Evolutionary conservation across 2,329 filamentous ascomycete species (phyloP).

Genomic region (Penicillium hordei): DNA sequence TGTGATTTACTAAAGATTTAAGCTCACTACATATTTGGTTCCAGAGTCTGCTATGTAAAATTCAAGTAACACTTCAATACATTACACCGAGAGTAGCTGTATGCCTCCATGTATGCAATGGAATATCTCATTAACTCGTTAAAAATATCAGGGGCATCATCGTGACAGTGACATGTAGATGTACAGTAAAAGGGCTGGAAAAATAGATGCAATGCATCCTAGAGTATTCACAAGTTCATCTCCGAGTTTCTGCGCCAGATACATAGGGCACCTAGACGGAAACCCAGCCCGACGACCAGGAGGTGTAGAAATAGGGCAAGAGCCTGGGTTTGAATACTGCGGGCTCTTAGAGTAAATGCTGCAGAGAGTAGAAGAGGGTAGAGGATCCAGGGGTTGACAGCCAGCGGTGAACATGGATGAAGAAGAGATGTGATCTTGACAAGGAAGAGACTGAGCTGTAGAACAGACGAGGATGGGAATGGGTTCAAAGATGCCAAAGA

Average conservation of each 20-base stretch:
- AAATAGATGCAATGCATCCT: neutral
- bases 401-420: conserved; percentile 70
- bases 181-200: neutral
- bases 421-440: conserved; percentile 66
- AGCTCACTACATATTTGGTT: neutral
- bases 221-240: neutral
- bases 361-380: conserved; percentile 70
- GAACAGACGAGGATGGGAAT: conserved; percentile 40
- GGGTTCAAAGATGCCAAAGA: conserved; percentile 22
- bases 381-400: conserved; percentile 62
- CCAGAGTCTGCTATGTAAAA: neutral
- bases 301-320: conserved; percentile 51
- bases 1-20: neutral
- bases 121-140: neutral
- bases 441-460: conserved; percentile 64
- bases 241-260: conserved; percentile 19
- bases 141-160: neutral
- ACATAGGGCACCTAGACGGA: conserved; percentile 40
- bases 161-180: neutral
- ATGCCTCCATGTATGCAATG: neutral
- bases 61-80: neutral
- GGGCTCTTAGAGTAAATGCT: conserved; percentile 57
- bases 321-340: conserved; percentile 40
- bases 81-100: neutral
- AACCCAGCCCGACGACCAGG: conserved; percentile 43